Base-by-base conservation (phyloP, 148 eudicot genomes). In the Oxyria digyna region DNA sequence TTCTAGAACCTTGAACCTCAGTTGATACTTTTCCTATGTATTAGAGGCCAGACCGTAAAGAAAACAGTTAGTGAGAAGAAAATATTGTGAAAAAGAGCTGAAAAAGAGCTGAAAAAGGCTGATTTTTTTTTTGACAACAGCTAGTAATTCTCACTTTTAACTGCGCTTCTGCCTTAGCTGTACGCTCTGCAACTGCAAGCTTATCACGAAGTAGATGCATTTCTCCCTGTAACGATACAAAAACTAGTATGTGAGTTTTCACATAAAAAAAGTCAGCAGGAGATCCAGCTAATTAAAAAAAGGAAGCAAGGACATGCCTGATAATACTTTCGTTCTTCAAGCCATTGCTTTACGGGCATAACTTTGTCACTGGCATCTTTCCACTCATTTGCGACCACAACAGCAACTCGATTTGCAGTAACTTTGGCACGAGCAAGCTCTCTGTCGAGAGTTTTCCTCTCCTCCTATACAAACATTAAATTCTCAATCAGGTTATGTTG, bases 281-380 rank as follows among this genome's bases (percentile, higher is more conserved):
- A 13, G 29, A 57, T 3, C 32, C 63, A 57, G 27, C 11, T 50
- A 13, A 4, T 35, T 38, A 20, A 50, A 64, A 52, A 24, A 24
- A 40, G 18, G 46, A 55, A 54, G 27, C 6, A n/a, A 12, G 14
- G 26, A 50, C 76, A 73, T 83, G 73, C 99, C 97, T 95, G 99
- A 67, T 87, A 82, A 74, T 88, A 81, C 70, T 85, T 91, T 78
- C 99, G 84, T 75, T 91, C 99, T 78, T 94, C 99, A 59, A 95
- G 89, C 97, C 99, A 95, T 76, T 95, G 96, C 74, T 85, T 95
- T 43, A 95, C 97, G 68, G 97, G 99, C 99, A 95, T 95, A 54
- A 88, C 99, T 85, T 94, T 95, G 74, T 91, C 96, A 69, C 79
- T 89, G 52, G 83, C 97, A 81, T 91, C 99, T 85, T 94, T 95